A percentile compares a stretch with the other conserved stretches of the same genome.
phyloP scores from a whole-genome alignment of 805 yeast species.

The Ogataea pignaliae region DNA sequence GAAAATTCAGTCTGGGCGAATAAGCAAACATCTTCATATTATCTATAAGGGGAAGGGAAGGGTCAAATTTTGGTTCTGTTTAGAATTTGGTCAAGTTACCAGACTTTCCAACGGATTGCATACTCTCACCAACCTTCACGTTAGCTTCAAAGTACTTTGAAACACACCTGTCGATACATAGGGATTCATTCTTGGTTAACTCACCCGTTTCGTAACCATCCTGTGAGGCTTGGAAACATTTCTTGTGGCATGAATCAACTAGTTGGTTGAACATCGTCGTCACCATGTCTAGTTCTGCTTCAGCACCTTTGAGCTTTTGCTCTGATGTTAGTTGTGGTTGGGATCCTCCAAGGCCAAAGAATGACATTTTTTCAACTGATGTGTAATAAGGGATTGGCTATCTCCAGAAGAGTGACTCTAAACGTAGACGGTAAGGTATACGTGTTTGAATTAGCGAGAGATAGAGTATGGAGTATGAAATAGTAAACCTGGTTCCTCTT shows the following conservation, averaged over 20 bases:
- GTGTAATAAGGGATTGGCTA: no score
- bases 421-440: no score
- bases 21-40: no score
- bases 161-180: conserved; percentile 94
- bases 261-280: conserved; percentile 94
- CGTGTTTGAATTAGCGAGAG: no score
- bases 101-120: conserved; percentile 35
- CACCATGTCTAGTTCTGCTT: conserved; percentile 94
- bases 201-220: conserved; percentile 66
- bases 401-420: no score
- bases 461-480: no score
- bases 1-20: not conserved
- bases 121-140: conserved; percentile 83
- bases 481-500: no score
- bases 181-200: conserved; percentile 71
- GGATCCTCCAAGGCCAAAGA: conserved; percentile 71
- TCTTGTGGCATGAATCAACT: conserved; percentile 82
- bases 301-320: conserved; percentile 85
- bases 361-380: conserved; percentile 43
- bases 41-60: not conserved
- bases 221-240: conserved; percentile 65
- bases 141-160: conserved; percentile 92
- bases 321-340: conserved; percentile 70
- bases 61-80: no score
- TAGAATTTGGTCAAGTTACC: conserved; percentile 17